Conservation (phyloP, 495 filamentous ascomycete species). For the Aspergillus diversus region DNA sequence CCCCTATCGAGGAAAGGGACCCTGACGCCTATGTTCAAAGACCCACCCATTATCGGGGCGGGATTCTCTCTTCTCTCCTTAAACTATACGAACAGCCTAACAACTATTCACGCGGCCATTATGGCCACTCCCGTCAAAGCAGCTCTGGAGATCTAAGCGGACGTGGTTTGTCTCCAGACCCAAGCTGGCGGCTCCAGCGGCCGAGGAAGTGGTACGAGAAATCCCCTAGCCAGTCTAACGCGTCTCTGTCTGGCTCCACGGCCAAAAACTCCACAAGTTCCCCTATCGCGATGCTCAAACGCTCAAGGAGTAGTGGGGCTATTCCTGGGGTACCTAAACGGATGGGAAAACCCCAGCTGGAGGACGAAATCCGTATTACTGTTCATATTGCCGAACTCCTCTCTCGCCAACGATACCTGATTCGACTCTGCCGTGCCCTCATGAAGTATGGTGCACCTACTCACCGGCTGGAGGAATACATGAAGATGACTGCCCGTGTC, state of each 20-base stretch:
- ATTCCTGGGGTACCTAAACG: slow-evolving; percentile 46
- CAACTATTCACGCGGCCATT: slow-evolving; percentile 30
- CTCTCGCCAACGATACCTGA: slow-evolving; percentile 78
- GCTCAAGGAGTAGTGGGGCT: slow-evolving; percentile 47
- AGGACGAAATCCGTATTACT: slow-evolving; percentile 80
- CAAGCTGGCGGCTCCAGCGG: slow-evolving; percentile 41
- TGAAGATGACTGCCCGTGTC: slow-evolving; percentile 87
- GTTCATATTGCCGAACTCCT: slow-evolving; percentile 87
- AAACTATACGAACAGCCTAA: slow-evolving; percentile 66
- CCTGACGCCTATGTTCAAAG: slow-evolving; percentile 68
- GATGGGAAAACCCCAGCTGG: slow-evolving; percentile 46
- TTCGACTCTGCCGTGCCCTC: slow-evolving; percentile 82
- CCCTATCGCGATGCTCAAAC: slow-evolving; percentile 47
- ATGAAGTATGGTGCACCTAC: slow-evolving; percentile 86
- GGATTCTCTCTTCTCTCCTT: slow-evolving; percentile 76
- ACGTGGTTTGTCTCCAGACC: slow-evolving; percentile 39
- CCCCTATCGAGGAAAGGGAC: slow-evolving; percentile 61
- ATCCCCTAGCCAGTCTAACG: slow-evolving; percentile 49
- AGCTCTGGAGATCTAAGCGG: slow-evolving; percentile 39
- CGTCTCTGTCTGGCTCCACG: slow-evolving; percentile 52
- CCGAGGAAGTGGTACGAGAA: slow-evolving; percentile 70
- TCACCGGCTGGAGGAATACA: slow-evolving; percentile 80
- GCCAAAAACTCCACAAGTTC: slow-evolving; percentile 44
- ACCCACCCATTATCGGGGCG: slow-evolving; percentile 72
- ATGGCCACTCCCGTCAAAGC: slow-evolving; percentile 39